These are phyloP conservation scores for Saccharomycopsis javanensis DNA, from an alignment of 805 yeast genomes.

Conservation along the genomic window DNA sequence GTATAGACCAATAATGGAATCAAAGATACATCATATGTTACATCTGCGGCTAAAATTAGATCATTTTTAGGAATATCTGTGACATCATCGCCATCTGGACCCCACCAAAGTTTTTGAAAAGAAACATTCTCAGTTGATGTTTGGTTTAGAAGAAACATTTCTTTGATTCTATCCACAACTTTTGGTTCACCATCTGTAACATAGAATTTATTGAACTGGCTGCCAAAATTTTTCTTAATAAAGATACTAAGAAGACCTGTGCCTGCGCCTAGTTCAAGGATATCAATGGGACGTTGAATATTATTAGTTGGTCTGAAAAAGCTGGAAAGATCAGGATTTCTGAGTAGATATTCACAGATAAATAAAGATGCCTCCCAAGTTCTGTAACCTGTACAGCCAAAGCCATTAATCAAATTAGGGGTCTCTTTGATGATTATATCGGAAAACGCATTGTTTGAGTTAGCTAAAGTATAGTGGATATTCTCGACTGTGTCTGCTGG, in stretches of 20 bases:
- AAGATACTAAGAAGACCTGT: conserved; percentile 69
- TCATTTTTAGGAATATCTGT: conserved; percentile 32
- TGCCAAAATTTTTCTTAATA: conserved; percentile 15
- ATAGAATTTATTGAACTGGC: conserved; percentile 15
- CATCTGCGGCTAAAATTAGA: conserved; percentile 73
- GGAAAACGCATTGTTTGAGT: background rate
- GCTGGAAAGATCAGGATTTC: background rate
- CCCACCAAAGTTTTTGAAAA: conserved; percentile 50
- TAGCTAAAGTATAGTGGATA: background rate
- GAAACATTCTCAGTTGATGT: conserved; percentile 15
- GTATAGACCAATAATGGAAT: conserved; percentile 45
- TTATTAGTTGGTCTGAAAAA: background rate
- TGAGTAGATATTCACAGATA: conserved; percentile 42
- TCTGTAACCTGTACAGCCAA: conserved; percentile 80
- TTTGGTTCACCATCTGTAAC: conserved; percentile 53
- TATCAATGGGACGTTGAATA: conserved; percentile 14
- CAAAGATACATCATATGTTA: conserved; percentile 65
- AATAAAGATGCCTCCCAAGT: conserved; percentile 92
- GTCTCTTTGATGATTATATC: conserved; percentile 38
- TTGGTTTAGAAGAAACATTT: conserved; percentile 38
- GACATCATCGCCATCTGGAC: conserved; percentile 26
- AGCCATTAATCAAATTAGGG: conserved; percentile 55
- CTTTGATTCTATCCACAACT: conserved; percentile 38
- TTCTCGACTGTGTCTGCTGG: background rate
- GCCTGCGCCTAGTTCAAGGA: conserved; percentile 81